These are phyloP conservation scores for Achaetomium macrosporum DNA, from an alignment of 2,329 filamentous ascomycete species.

Conservation along the genomic window DNA sequence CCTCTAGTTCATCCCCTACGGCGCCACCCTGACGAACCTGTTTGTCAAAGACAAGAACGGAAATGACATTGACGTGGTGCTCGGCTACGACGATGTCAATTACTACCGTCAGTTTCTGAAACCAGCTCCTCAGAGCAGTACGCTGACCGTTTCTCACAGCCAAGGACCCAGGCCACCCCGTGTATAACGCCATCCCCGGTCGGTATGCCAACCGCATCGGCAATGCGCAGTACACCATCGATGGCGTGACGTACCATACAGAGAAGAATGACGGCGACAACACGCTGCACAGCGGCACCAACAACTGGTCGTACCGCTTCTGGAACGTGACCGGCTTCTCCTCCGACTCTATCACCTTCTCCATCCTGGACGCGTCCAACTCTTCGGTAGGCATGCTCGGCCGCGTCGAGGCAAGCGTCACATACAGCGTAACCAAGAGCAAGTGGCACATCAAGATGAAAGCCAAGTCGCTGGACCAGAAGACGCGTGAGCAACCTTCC, in stretches of 20 bases:
- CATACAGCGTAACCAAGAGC: slow-evolving; percentile 53
- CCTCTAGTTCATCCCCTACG: slow-evolving; percentile 49
- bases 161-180: slow-evolving; percentile 46
- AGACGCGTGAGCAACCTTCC: slow-evolving; percentile 39
- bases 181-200: slow-evolving; percentile 57
- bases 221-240: slow-evolving; percentile 50
- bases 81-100: slow-evolving; percentile 56
- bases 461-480: slow-evolving; percentile 46
- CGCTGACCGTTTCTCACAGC: slow-evolving; percentile 26
- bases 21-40: slow-evolving; percentile 56
- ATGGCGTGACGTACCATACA: slow-evolving; percentile 47
- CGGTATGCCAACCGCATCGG: slow-evolving; percentile 61
- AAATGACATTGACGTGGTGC: slow-evolving; percentile 55
- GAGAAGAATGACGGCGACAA: slow-evolving; percentile 49
- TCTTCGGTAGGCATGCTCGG: slow-evolving; percentile 57
- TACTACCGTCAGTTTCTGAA: slow-evolving; percentile 42
- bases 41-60: slow-evolving; percentile 59
- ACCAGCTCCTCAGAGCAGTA: neutral
- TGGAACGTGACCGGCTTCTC: slow-evolving; percentile 55
- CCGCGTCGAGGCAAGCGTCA: slow-evolving; percentile 54
- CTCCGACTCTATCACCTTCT: slow-evolving; percentile 56
- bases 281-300: slow-evolving; percentile 52
- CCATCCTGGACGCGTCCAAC: slow-evolving; percentile 53
- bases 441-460: slow-evolving; percentile 56
- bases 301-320: slow-evolving; percentile 58